These are phyloP conservation scores for Neoconidiobolus thromboides DNA, from an alignment of 371 early-diverging fungal genomes.

Conservation along the genomic window DNA sequence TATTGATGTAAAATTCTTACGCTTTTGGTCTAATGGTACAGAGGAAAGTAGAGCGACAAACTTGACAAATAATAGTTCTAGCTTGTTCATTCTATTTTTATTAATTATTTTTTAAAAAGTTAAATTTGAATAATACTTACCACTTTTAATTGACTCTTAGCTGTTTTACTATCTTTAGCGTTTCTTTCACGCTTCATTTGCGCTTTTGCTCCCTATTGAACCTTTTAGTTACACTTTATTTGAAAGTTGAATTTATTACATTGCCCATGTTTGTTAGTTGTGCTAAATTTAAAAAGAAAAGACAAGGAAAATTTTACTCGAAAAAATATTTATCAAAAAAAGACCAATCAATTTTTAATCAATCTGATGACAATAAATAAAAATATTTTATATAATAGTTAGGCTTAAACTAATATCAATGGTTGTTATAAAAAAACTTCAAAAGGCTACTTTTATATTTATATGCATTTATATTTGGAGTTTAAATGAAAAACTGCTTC, in stretches of 20 bases:
- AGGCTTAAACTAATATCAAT: too few relatives aligned
- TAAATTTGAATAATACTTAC: constrained; percentile 19
- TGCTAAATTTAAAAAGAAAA: too few relatives aligned
- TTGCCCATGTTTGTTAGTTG: too few relatives aligned
- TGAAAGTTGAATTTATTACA: neutral
- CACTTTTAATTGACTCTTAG: constrained; percentile 57
- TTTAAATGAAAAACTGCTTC: too few relatives aligned
- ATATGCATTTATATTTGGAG: too few relatives aligned
- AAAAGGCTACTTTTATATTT: too few relatives aligned
- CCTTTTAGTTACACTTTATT: neutral
- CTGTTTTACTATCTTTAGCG: constrained; percentile 27
- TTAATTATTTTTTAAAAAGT: neutral
- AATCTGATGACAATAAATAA: too few relatives aligned
- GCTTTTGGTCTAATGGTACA: constrained; percentile 55
- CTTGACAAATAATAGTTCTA: constrained; percentile 52
- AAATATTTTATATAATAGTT: too few relatives aligned
- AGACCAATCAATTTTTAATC: too few relatives aligned
- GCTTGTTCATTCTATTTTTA: constrained; percentile 51
- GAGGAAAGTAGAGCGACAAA: constrained; percentile 67
- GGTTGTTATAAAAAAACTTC: too few relatives aligned
- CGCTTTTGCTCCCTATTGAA: constrained; percentile 45
- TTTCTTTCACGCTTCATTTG: constrained; percentile 54
- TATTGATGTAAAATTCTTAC: constrained; percentile 16
- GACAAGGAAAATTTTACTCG: too few relatives aligned
- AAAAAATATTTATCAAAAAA: too few relatives aligned